Evolutionary conservation across 176 grass and related monocot species (phyloP).

Genomic region (Thinopyrum elongatum): DNA sequence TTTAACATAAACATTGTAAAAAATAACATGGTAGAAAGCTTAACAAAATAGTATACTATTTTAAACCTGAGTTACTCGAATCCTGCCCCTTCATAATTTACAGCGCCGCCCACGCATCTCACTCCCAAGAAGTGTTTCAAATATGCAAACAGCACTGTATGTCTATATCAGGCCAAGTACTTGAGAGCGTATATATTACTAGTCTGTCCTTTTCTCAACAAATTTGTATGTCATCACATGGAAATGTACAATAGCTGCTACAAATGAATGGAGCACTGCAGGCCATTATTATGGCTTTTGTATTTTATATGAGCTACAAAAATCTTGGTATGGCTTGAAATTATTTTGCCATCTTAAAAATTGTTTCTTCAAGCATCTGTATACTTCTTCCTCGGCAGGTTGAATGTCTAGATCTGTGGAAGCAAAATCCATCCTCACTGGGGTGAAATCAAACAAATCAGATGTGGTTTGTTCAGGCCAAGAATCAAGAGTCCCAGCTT

Average conservation of each 20-base stretch:
- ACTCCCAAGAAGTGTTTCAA: neutral
- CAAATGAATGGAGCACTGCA: constrained; percentile 11
- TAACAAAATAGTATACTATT: neutral
- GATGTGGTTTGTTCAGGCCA: constrained; percentile 26
- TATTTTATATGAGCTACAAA: constrained; percentile 62
- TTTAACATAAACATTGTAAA: neutral
- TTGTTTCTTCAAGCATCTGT: constrained; percentile 62
- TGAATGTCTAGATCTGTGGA: constrained; percentile 36
- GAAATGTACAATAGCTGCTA: constrained; percentile 2
- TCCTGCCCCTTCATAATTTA: neutral
- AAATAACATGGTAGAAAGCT: neutral
- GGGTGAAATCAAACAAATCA: constrained; percentile 59
- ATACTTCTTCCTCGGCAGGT: constrained; percentile 44
- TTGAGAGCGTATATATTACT: neutral
- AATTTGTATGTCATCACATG: neutral
- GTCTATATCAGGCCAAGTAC: neutral
- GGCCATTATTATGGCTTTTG: constrained; percentile 33
- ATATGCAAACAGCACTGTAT: neutral
- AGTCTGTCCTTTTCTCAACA: neutral
- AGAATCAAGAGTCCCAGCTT: constrained; percentile 44
- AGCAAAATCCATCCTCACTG: constrained; percentile 70
- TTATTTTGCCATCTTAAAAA: constrained; percentile 71
- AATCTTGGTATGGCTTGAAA: constrained; percentile 75
- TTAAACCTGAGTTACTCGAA: neutral
- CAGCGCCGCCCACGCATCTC: neutral